phyloP scores from a whole-genome alignment of 139 green algal genomes.

The Edaphochlamys debaryana region DNA sequence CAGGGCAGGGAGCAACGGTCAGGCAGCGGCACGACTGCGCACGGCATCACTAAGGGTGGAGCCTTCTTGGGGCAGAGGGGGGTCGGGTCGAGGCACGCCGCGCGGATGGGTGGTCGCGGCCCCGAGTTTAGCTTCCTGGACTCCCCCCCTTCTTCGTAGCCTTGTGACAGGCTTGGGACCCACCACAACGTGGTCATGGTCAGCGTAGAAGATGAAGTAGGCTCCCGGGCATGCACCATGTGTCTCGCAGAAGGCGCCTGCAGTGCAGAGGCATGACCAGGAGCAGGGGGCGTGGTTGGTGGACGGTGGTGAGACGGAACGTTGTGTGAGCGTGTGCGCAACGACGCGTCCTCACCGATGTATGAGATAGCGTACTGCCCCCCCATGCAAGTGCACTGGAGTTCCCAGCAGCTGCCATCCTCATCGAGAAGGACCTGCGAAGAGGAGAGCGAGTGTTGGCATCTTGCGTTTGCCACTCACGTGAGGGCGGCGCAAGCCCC shows the following conservation, averaged over 20 bases:
- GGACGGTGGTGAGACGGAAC: too few species aligned
- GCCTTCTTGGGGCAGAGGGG: too few species aligned
- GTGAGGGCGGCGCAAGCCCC: too few species aligned
- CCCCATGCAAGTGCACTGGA: slow-evolving; percentile 44
- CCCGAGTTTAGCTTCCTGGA: too few species aligned
- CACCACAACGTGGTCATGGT: slow-evolving; percentile 35
- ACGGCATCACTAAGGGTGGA: too few species aligned
- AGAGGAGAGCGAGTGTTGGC: neutral
- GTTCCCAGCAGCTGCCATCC: slow-evolving; percentile 23
- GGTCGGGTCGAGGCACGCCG: neutral
- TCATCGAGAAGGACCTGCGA: slow-evolving; percentile 42
- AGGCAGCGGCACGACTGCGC: too few species aligned
- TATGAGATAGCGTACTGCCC: slow-evolving; percentile 46
- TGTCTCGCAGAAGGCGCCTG: slow-evolving; percentile 37
- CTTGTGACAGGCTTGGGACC: neutral
- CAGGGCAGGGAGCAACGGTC: neutral
- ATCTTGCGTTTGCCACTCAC: neutral
- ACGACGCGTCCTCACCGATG: too few species aligned
- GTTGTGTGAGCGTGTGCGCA: too few species aligned
- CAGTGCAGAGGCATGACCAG: too few species aligned
- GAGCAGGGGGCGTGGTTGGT: too few species aligned
- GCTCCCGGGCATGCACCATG: neutral
- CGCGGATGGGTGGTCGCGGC: too few species aligned
- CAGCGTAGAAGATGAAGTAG: slow-evolving; percentile 40
- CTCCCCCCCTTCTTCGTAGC: too few species aligned